These are phyloP conservation scores for Juncus effusus DNA, from an alignment of 176 grass and related monocot genomes.

Conservation along the genomic window DNA sequence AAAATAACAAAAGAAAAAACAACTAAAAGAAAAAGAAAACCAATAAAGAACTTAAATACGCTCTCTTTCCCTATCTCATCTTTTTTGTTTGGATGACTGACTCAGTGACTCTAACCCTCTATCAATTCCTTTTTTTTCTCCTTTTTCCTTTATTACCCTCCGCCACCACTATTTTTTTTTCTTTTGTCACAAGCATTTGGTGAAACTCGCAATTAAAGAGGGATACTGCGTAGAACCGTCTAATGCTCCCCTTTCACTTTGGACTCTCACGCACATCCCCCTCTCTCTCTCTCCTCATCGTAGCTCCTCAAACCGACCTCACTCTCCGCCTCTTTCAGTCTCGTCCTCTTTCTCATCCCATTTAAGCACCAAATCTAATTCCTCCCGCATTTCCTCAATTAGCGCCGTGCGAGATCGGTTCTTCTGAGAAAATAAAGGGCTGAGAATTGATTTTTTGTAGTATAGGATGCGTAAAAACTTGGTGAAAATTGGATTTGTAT, in stretches of 20 bases:
- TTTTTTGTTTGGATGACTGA: no score
- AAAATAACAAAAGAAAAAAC: neutral
- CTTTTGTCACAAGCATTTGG: slow-evolving; percentile 48
- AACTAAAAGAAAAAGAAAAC: slow-evolving; percentile 13
- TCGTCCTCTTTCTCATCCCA: neutral
- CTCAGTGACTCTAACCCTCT: neutral
- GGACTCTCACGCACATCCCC: no score
- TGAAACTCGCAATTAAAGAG: slow-evolving; percentile 20
- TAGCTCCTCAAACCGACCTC: no score
- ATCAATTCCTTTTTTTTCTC: slow-evolving; percentile 22
- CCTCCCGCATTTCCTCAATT: neutral
- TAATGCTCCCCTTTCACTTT: neutral
- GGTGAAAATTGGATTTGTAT: no score
- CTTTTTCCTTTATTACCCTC: slow-evolving; percentile 24
- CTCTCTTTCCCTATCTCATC: slow-evolving; percentile 11
- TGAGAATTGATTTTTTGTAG: neutral
- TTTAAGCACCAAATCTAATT: neutral
- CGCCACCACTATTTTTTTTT: slow-evolving; percentile 24
- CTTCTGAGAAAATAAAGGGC: neutral
- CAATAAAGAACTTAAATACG: neutral
- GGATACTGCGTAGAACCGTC: slow-evolving; percentile 29
- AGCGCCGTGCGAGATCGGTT: neutral
- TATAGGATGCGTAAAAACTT: no score
- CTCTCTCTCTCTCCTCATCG: neutral
- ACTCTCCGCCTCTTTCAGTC: no score